Percentiles rank a stretch among this genome's conserved stretches.
Conservation (phyloP, 768 basidiomycete species). For the Cystofilobasidium macerans region DNA sequence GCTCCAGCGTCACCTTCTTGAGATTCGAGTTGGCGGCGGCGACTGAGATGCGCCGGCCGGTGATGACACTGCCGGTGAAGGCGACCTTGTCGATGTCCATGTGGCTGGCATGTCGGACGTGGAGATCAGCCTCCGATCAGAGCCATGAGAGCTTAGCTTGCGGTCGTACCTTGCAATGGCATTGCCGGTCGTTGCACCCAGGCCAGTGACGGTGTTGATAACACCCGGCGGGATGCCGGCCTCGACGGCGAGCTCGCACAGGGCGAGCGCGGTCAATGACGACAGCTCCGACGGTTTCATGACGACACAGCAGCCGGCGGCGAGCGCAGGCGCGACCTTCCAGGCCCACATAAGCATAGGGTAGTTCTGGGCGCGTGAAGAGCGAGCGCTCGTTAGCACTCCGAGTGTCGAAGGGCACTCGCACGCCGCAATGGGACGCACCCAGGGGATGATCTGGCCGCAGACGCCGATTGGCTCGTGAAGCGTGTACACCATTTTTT, state of each 20-base stretch:
- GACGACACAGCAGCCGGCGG: conserved; percentile 87
- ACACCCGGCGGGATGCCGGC: conserved; percentile 28
- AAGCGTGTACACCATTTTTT: conserved; percentile 72
- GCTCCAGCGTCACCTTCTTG: conserved; percentile 79
- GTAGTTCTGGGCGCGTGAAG: conserved; percentile 42
- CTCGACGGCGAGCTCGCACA: background rate
- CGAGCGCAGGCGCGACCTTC: conserved; percentile 55
- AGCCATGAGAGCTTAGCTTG: too few species aligned
- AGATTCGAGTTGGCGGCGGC: conserved; percentile 70
- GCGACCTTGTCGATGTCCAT: conserved; percentile 64
- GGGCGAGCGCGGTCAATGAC: conserved; percentile 49
- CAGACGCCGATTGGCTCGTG: conserved; percentile 70
- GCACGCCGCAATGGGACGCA: too few species aligned
- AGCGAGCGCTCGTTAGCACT: background rate
- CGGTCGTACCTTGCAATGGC: too few species aligned
- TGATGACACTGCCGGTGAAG: conserved; percentile 62
- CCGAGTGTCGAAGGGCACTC: too few species aligned
- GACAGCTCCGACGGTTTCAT: conserved; percentile 49
- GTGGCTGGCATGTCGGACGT: too few species aligned
- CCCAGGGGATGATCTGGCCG: conserved; percentile 1
- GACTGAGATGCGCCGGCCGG: conserved; percentile 68
- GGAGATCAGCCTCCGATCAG: too few species aligned
- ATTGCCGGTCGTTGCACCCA: conserved; percentile 19
- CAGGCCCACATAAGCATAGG: conserved; percentile 47
- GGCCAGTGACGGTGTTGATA: conserved; percentile 27